These are phyloP conservation scores for Somion occarium DNA, from an alignment of 1,284 basidiomycete genomes.

Conservation along the genomic window DNA sequence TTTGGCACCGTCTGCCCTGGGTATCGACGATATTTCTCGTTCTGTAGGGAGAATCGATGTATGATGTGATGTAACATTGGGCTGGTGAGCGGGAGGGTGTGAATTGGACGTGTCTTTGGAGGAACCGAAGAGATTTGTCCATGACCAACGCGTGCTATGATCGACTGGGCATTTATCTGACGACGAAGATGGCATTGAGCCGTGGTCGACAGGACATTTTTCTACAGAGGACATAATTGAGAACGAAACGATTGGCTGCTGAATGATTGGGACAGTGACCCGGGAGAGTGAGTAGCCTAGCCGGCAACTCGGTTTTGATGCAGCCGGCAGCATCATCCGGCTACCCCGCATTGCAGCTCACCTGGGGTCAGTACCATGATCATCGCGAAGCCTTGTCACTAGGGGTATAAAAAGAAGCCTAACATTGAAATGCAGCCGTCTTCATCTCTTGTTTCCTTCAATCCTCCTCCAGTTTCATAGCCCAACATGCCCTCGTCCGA, in stretches of 20 bases:
- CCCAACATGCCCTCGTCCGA: slow-evolving; percentile 17
- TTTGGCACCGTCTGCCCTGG: slow-evolving; percentile 61
- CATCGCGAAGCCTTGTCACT: background rate
- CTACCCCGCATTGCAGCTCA: background rate
- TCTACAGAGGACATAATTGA: slow-evolving; percentile 29
- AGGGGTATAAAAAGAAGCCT: background rate
- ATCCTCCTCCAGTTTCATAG: background rate
- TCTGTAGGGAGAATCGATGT: slow-evolving; percentile 47
- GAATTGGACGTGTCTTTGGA: slow-evolving; percentile 25
- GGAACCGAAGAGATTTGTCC: slow-evolving; percentile 39
- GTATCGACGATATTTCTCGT: slow-evolving; percentile 88
- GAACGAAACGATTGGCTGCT: background rate
- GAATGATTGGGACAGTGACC: slow-evolving; percentile 11
- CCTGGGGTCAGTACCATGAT: background rate
- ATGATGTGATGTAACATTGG: slow-evolving; percentile 11
- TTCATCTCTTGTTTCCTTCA: background rate
- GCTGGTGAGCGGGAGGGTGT: slow-evolving; percentile 15
- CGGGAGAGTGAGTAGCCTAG: slow-evolving; percentile 7
- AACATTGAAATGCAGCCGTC: background rate
- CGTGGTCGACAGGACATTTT: slow-evolving; percentile 57
- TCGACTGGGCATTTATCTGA: slow-evolving; percentile 43
- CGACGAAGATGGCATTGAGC: slow-evolving; percentile 17
- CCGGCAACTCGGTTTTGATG: background rate
- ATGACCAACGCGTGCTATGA: slow-evolving; percentile 43
- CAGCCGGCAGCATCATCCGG: too few species aligned